Evolutionary conservation across 352 stramenopile genomes (phyloP).

Genomic region (Thalassiosira mediterranea): DNA sequence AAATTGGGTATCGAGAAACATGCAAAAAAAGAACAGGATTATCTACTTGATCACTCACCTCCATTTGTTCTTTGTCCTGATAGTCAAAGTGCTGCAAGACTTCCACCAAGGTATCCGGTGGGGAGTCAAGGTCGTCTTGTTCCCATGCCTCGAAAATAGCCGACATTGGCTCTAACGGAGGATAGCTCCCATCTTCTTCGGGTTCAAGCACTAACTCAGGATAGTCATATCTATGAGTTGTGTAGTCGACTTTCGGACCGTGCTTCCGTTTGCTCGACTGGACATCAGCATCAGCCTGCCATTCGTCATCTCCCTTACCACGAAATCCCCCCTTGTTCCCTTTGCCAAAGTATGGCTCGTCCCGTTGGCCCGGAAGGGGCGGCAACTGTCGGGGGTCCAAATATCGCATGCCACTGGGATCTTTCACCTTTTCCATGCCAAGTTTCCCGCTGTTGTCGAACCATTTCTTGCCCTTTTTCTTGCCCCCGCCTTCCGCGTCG

Average conservation of each 20-base stretch:
- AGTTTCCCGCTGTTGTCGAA: too few species aligned
- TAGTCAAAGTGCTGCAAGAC: constrained; percentile 80
- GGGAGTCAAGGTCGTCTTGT: constrained; percentile 74
- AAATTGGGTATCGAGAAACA: too few species aligned
- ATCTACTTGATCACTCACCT: constrained; percentile 52
- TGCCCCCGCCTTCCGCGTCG: constrained; percentile 5
- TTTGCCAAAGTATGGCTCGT: constrained; percentile 25
- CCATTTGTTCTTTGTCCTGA: too few species aligned
- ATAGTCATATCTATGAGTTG: constrained; percentile 68
- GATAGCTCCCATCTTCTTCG: constrained; percentile 62
- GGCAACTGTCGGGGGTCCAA: constrained; percentile 48
- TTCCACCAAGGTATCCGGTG: constrained; percentile 57
- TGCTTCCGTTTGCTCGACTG: neutral
- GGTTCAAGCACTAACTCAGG: constrained; percentile 56
- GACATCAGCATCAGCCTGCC: constrained; percentile 22
- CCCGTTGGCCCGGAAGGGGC: constrained; percentile 25
- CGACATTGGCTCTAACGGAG: constrained; percentile 52
- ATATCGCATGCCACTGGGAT: constrained; percentile 29
- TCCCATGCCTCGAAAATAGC: constrained; percentile 71
- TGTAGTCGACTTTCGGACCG: constrained; percentile 72
- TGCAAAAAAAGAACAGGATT: too few species aligned
- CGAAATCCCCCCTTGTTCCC: constrained; percentile 9
- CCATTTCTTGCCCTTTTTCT: constrained; percentile 3
- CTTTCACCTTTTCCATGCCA: too few species aligned
- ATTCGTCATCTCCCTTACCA: constrained; percentile 54